phyloP scores from a whole-genome alignment of 2,329 filamentous ascomycete genomes.

The Ophiostoma australiae region DNA sequence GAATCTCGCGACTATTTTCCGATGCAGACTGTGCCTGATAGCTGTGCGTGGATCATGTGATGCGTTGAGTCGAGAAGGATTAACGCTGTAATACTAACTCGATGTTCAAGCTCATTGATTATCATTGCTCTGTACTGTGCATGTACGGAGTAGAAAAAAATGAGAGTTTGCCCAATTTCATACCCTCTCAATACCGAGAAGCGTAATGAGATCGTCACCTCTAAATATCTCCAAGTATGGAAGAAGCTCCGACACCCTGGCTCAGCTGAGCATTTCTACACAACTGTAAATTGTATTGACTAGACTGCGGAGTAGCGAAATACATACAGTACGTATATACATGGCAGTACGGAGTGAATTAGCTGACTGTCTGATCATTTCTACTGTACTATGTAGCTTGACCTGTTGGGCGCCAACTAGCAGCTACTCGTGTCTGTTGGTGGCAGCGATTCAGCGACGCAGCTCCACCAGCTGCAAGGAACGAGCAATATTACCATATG shows the following conservation, averaged over 20 bases:
- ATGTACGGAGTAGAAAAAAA: too few species aligned
- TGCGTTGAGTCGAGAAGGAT: background rate
- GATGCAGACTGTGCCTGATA: background rate
- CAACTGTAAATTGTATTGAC: conserved; percentile 12
- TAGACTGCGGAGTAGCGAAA: background rate
- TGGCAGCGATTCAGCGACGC: conserved; percentile 4
- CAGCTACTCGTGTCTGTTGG: conserved; percentile 8
- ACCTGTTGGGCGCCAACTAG: background rate
- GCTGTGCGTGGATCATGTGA: background rate
- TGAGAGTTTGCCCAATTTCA: too few species aligned
- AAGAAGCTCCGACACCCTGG: conserved; percentile 9
- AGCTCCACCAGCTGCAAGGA: conserved; percentile 11
- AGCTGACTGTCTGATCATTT: background rate
- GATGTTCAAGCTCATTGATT: background rate
- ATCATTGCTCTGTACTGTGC: too few species aligned
- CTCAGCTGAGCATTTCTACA: conserved; percentile 15
- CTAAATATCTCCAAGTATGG: background rate
- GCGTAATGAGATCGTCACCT: conserved; percentile 13
- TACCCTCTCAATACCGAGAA: background rate
- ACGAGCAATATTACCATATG: conserved; percentile 15
- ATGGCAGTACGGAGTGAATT: too few species aligned
- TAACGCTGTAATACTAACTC: background rate
- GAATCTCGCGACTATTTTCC: background rate
- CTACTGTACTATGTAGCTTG: background rate
- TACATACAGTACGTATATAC: too few species aligned